These are phyloP conservation scores for Castanea mollissima DNA, from an alignment of 306 rosid species.

Conservation along the genomic window DNA sequence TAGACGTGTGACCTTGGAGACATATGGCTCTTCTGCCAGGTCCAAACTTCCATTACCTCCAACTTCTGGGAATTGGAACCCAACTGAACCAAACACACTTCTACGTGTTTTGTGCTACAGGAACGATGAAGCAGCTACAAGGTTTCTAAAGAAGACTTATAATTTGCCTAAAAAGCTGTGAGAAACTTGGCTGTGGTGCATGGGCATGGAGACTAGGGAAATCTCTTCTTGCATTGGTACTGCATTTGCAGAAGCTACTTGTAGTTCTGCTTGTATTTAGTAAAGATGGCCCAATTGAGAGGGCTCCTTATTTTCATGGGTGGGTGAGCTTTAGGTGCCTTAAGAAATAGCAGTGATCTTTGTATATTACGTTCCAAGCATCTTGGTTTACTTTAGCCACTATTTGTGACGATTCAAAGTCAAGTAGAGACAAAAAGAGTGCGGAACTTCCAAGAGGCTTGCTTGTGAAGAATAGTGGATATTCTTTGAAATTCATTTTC, in stretches of 20 bases:
- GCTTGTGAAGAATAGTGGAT: constrained; percentile 34
- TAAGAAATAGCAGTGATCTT: constrained; percentile 14
- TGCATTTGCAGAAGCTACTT: constrained; percentile 20
- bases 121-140: constrained; percentile 80
- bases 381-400: constrained; percentile 25
- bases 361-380: constrained; percentile 20
- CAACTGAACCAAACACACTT: constrained; percentile 87
- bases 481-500: constrained; percentile 49
- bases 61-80: constrained; percentile 92
- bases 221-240: constrained; percentile 4
- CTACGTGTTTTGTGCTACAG: constrained; percentile 86
- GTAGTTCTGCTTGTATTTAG: constrained; percentile 43
- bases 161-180: constrained; percentile 90
- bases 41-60: constrained; percentile 95
- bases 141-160: constrained; percentile 82
- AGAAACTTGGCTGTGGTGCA: constrained; percentile 20
- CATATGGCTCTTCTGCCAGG: constrained; percentile 75
- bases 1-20: constrained; percentile 66
- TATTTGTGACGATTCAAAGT: constrained; percentile 15
- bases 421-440: constrained; percentile 19
- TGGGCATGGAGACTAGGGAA: constrained; percentile 26
- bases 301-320: constrained; percentile 18
- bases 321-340: constrained; percentile 21
- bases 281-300: constrained; percentile 33
- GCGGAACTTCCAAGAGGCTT: constrained; percentile 23